These are phyloP conservation scores for Candida ovalis DNA, from an alignment of 805 yeast species.

Conservation along the genomic window DNA sequence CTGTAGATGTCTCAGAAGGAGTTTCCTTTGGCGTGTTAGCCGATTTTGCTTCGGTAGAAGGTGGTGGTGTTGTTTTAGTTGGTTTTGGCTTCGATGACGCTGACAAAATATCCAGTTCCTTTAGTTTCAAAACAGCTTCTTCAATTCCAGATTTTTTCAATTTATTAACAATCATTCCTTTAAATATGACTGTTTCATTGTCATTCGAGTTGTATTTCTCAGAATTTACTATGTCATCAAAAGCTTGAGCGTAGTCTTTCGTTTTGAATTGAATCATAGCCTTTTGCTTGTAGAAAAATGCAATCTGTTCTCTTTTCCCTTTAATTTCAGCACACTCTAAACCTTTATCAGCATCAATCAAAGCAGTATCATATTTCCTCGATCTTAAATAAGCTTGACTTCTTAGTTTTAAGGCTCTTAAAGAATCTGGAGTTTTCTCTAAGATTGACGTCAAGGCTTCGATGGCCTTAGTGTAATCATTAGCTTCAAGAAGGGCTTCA, in stretches of 20 bases:
- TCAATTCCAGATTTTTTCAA: conserved; percentile 32
- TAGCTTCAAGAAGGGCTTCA: conserved; percentile 40
- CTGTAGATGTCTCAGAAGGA: conserved; percentile 2
- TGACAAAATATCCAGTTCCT: not conserved
- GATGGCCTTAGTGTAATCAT: conserved; percentile 44
- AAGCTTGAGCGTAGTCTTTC: conserved; percentile 40
- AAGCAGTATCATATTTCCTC: conserved; percentile 44
- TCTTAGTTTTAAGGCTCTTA: conserved; percentile 44
- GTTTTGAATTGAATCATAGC: conserved; percentile 44
- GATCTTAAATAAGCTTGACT: conserved; percentile 47
- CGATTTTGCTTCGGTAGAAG: not conserved
- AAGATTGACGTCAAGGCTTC: conserved; percentile 37
- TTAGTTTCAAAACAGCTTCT: conserved; percentile 12
- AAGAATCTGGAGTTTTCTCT: conserved; percentile 40
- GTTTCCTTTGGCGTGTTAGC: not conserved
- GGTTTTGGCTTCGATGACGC: not conserved
- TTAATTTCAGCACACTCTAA: conserved; percentile 38
- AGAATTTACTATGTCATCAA: conserved; percentile 40
- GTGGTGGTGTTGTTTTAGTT: not conserved
- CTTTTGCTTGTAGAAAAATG: conserved; percentile 44
- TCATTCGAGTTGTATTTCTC: conserved; percentile 41
- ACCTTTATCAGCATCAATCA: conserved; percentile 43
- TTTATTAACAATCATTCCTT: conserved; percentile 33
- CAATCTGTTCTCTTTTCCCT: conserved; percentile 45
- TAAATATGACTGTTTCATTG: conserved; percentile 46